Evolutionary conservation across 2,329 filamentous ascomycete genomes (phyloP).

Genomic region (Volutella citrinella): DNA sequence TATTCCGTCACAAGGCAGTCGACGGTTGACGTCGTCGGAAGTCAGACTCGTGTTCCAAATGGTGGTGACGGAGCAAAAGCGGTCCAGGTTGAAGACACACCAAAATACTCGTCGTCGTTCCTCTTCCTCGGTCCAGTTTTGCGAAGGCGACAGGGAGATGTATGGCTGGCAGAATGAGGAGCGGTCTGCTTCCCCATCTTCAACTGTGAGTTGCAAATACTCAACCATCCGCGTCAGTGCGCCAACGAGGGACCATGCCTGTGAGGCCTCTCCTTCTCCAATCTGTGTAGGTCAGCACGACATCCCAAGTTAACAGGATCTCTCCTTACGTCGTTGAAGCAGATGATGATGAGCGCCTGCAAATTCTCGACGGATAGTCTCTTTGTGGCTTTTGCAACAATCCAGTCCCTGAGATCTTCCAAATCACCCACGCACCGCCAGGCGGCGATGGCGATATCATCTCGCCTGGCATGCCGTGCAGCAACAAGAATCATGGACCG

Average conservation of each 20-base stretch:
- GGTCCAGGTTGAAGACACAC: conserved; percentile 34
- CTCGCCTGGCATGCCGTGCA: conserved; percentile 20
- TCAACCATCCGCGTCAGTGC: conserved; percentile 27
- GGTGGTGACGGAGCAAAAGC: conserved; percentile 30
- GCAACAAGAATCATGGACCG: conserved; percentile 31
- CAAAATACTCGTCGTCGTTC: conserved; percentile 35
- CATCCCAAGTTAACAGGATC: conserved; percentile 12
- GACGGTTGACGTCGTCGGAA: conserved; percentile 31
- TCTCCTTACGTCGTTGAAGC: conserved; percentile 32
- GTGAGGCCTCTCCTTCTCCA: conserved; percentile 21
- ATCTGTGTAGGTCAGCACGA: conserved; percentile 22
- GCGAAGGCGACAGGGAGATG: conserved; percentile 24
- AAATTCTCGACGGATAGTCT: conserved; percentile 33
- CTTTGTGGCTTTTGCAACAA: conserved; percentile 26
- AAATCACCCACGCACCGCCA: background rate
- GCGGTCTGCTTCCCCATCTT: conserved; percentile 26
- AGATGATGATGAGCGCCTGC: conserved; percentile 35
- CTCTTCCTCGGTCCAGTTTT: conserved; percentile 27
- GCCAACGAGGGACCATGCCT: conserved; percentile 27
- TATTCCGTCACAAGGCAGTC: conserved; percentile 37
- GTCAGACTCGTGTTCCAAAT: conserved; percentile 37
- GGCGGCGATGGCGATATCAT: conserved; percentile 14
- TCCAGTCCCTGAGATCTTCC: conserved; percentile 7
- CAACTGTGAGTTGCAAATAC: conserved; percentile 27
- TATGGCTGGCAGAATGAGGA: conserved; percentile 23